These are phyloP conservation scores for Tolypocladium pustulatum DNA, from an alignment of 2,329 filamentous ascomycete species.

Conservation along the genomic window DNA sequence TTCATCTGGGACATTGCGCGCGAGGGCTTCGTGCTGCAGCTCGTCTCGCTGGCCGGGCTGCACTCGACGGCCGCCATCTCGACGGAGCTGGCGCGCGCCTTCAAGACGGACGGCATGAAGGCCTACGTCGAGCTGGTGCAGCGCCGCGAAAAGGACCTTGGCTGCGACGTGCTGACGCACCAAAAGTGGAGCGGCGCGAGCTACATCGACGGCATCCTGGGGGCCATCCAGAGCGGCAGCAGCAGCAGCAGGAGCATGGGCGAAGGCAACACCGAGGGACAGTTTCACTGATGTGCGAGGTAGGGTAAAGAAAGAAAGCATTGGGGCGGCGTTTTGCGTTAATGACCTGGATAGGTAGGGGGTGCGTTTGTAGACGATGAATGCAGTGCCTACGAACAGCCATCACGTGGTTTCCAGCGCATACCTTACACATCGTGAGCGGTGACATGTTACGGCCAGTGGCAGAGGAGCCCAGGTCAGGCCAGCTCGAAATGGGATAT, in stretches of 20 bases:
- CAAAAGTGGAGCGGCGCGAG: constrained; percentile 69
- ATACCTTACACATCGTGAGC: too few relatives aligned
- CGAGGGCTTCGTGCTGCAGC: constrained; percentile 67
- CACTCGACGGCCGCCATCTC: constrained; percentile 55
- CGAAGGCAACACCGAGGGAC: constrained; percentile 79
- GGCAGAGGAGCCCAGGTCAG: too few relatives aligned
- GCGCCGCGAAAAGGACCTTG: constrained; percentile 77
- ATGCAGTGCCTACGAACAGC: neutral
- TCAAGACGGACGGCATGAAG: constrained; percentile 89
- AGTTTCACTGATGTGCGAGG: constrained; percentile 32
- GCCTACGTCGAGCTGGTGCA: constrained; percentile 96
- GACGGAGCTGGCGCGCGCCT: constrained; percentile 67
- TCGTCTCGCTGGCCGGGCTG: constrained; percentile 55
- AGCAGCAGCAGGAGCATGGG: constrained; percentile 89
- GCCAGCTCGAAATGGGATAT: neutral
- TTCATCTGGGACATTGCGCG: constrained; percentile 96
- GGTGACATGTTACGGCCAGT: too few relatives aligned
- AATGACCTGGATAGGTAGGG: neutral
- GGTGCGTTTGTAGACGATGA: neutral
- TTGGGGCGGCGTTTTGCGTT: neutral
- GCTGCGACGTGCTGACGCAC: constrained; percentile 87
- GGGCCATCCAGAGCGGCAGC: constrained; percentile 84
- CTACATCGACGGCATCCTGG: constrained; percentile 82
- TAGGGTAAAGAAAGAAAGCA: neutral
- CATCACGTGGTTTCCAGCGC: neutral